A percentile compares a stretch with the other conserved stretches of the same genome.
phyloP scores from a whole-genome alignment of 371 early-diverging fungal genomes.

The Mucor plumbeus region DNA sequence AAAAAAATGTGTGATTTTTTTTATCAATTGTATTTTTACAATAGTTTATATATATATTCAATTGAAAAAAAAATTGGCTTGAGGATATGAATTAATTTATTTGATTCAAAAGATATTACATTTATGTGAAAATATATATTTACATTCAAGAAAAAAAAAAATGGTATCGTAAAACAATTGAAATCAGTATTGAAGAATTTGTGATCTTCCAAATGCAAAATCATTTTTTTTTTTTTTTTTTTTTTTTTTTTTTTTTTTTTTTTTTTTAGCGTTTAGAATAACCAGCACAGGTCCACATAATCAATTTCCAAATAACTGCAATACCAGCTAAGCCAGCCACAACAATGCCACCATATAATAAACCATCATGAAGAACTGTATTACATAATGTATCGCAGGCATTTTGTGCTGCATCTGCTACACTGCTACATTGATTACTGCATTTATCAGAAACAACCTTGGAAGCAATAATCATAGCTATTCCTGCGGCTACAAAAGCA shows the following conservation, averaged over 20 bases:
- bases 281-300: slow-evolving; percentile 41
- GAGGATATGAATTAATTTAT: slow-evolving; percentile 1
- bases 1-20: background rate
- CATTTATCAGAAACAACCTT: slow-evolving; percentile 34
- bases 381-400: slow-evolving; percentile 32
- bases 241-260: too few species aligned
- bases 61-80: background rate
- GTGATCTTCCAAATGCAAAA: background rate
- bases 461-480: slow-evolving; percentile 37
- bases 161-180: background rate
- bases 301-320: slow-evolving; percentile 32
- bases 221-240: too few species aligned
- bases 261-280: slow-evolving; percentile 22
- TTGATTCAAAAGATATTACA: background rate
- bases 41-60: too few species aligned
- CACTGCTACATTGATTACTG: slow-evolving; percentile 18
- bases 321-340: slow-evolving; percentile 37
- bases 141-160: background rate
- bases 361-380: slow-evolving; percentile 36
- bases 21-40: too few species aligned
- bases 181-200: background rate
- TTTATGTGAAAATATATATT: background rate
- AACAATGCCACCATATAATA: slow-evolving; percentile 43
- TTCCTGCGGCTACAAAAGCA: slow-evolving; percentile 36
- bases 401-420: slow-evolving; percentile 8